Percentiles rank a stretch among this genome's conserved stretches.
Evolutionary conservation across 768 basidiomycete genomes (phyloP).

Genomic region (Xerocomellus dryophilus): DNA sequence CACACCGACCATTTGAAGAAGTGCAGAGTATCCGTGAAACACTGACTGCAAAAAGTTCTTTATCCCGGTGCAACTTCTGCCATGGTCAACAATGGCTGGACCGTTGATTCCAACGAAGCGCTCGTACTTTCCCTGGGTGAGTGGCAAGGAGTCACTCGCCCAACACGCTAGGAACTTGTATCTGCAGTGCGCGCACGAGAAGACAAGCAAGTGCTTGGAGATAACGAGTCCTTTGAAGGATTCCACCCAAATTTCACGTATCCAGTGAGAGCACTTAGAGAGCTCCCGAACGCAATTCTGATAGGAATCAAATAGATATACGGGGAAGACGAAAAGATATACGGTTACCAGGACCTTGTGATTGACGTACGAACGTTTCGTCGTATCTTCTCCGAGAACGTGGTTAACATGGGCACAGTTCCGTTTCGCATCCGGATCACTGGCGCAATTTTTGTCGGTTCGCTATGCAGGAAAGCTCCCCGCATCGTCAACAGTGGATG

Average conservation of each 20-base stretch:
- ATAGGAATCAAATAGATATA: conserved; percentile 59
- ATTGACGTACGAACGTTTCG: conserved; percentile 65
- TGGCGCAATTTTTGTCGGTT: conserved; percentile 72
- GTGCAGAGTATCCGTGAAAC: neutral
- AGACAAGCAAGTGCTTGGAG: conserved; percentile 56
- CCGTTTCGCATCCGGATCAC: conserved; percentile 82
- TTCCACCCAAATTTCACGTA: conserved; percentile 94
- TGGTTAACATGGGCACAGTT: conserved; percentile 45
- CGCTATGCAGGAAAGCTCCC: conserved; percentile 64
- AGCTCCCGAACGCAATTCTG: neutral
- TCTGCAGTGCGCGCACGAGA: conserved; percentile 62
- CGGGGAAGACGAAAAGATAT: conserved; percentile 94
- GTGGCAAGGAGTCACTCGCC: neutral
- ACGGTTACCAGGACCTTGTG: conserved; percentile 82
- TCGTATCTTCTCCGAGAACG: neutral
- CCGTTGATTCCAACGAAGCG: conserved; percentile 74
- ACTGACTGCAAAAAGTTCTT: neutral
- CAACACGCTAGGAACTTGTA: neutral
- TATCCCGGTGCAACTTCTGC: neutral
- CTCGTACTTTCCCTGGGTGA: conserved; percentile 73
- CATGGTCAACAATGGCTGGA: conserved; percentile 55
- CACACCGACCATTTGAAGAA: too few species aligned
- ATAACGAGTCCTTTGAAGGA: conserved; percentile 56
- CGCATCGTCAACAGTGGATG: conserved; percentile 71
- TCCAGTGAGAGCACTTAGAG: conserved; percentile 55